Base-by-base conservation (phyloP, 2,329 filamentous ascomycete genomes). In the Botrytis aclada region DNA sequence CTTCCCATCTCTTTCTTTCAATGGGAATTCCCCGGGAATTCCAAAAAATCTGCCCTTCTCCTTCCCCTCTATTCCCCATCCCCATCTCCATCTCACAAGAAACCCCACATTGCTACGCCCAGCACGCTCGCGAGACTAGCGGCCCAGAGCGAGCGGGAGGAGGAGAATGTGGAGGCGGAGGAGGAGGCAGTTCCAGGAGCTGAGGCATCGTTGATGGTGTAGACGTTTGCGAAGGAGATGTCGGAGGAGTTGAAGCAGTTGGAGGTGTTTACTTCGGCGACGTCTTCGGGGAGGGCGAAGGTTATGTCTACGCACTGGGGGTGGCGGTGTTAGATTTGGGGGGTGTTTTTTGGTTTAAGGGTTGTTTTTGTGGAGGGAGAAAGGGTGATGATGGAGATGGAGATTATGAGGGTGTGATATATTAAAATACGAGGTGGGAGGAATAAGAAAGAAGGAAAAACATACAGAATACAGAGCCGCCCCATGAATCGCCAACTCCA, bases 241-340 rank as follows among this genome's bases (percentile, higher is more conserved):
- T 79, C 76, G 32, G 76, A 73, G 62, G 75, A 93, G 85, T 98
- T 98, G 86, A 92, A 94, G 86, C 95, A 98, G 83, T 97, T 98
- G 22, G 89, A 87, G 74, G 86, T 85, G 80, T 92, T 97, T 77
- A 98, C 93, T 77, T 91, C 72, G 91, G 85, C 85, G 67, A 97
- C 89, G 80, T 97, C 92, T 78, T 89, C 84, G 37, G 93, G 92
- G 1, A 94, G 92, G 65, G 91, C 93, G 78, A 98, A 97, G 64
- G 92, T 95, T 79, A 98, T 97, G 80, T 98, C 95, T 77, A 97
- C 95, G 81, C 96, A 98, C 94, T 97, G 51, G 51, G 51, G n/a
- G 69, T 51, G 51, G 12, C 29, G 5, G 43, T 29, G 29, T 34
- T 66, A 56, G 71, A 8, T 9, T 22, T 25, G 69, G n/a, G n/a